Conservation (phyloP, 2,329 filamentous ascomycete genomes). For the Xylaria sp. region DNA sequence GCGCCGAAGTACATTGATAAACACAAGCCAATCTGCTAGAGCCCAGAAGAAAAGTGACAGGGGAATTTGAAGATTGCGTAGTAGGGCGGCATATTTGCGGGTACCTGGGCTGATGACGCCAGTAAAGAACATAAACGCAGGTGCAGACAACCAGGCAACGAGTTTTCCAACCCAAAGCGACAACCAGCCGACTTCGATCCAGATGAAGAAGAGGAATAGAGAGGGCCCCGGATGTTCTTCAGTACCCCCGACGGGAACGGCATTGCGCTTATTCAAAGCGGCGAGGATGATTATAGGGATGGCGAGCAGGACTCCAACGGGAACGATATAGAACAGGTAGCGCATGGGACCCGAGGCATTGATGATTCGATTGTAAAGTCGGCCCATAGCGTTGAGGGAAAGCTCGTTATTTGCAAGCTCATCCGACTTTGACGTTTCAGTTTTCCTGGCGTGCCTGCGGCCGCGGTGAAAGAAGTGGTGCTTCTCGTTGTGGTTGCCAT, state of each 20-base stretch:
- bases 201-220: conserved; percentile 68
- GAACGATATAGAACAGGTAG: conserved; percentile 71
- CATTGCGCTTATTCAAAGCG: conserved; percentile 48
- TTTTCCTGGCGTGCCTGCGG: conserved; percentile 54
- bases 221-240: conserved; percentile 49
- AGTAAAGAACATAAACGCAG: conserved; percentile 70
- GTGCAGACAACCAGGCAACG: conserved; percentile 64
- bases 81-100: conserved; percentile 71
- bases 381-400: conserved; percentile 68
- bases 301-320: conserved; percentile 65
- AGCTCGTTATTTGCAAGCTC: conserved; percentile 57
- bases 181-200: conserved; percentile 73
- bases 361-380: conserved; percentile 68
- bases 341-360: conserved; percentile 67
- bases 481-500: conserved; percentile 56
- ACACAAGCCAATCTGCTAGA: conserved; percentile 66
- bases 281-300: conserved; percentile 65
- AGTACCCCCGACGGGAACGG: conserved; percentile 46
- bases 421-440: conserved; percentile 48
- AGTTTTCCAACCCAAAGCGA: conserved; percentile 71
- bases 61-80: conserved; percentile 68
- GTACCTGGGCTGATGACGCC: conserved; percentile 73
- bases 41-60: conserved; percentile 74
- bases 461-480: conserved; percentile 52
- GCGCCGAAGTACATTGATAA: conserved; percentile 58